phyloP scores from a whole-genome alignment of 2,329 filamentous ascomycete species.

The Drechslerella dactyloides region DNA sequence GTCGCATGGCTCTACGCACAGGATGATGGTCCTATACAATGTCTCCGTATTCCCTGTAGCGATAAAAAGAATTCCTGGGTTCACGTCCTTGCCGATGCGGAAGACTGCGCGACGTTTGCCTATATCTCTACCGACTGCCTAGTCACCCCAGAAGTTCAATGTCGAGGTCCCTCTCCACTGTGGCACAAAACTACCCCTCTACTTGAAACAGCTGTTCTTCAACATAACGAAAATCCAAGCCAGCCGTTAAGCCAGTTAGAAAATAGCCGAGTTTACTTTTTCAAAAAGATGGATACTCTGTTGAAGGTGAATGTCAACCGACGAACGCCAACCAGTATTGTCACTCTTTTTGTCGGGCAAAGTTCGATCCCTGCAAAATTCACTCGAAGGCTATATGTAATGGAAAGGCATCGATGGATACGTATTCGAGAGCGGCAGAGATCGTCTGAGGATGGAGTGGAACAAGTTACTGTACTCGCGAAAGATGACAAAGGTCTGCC shows the following conservation, averaged over 20 bases:
- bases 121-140: constrained; percentile 24
- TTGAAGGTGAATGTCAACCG: constrained; percentile 9
- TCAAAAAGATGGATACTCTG: constrained; percentile 23
- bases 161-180: constrained; percentile 5
- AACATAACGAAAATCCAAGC: constrained; percentile 20
- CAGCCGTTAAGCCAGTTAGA: constrained; percentile 9
- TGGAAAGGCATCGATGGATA: constrained; percentile 4
- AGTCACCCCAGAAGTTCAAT: constrained; percentile 7
- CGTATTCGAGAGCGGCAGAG: constrained; percentile 19
- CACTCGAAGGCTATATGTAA: constrained; percentile 1
- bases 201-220: constrained; percentile 21
- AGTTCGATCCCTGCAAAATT: constrained; percentile 13
- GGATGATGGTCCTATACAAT: not conserved
- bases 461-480: not conserved
- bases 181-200: constrained; percentile 21
- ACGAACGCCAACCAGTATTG: not conserved
- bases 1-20: constrained; percentile 16
- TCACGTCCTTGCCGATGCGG: constrained; percentile 22
- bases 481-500: not conserved
- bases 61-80: constrained; percentile 25
- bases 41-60: constrained; percentile 14
- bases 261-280: constrained; percentile 14
- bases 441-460: not conserved
- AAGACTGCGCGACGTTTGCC: constrained; percentile 33
- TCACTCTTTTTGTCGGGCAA: constrained; percentile 2